A percentile compares a stretch with the other conserved stretches of the same genome.
Evolutionary conservation across 1,139 yeast genomes (phyloP).

Genomic region (Nadsonia commutata): DNA sequence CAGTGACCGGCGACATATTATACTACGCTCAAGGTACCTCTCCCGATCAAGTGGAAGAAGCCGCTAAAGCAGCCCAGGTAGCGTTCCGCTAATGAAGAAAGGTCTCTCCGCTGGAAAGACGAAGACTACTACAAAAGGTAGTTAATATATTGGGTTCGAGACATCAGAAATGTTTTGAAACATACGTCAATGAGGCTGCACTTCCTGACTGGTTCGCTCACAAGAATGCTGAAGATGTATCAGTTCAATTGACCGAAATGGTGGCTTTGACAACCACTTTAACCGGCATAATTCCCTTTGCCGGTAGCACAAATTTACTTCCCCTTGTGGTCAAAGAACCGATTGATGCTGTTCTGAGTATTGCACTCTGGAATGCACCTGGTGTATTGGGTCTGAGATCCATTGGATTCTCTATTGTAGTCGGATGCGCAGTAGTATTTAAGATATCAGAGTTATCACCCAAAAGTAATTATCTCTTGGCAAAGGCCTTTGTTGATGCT

Average conservation of each 20-base stretch:
- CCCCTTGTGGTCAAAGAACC: conserved; percentile 25
- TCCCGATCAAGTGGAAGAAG: conserved; percentile 16
- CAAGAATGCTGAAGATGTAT: conserved; percentile 26
- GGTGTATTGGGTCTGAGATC: conserved; percentile 22
- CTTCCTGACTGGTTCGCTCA: conserved; percentile 27
- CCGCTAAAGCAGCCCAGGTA: conserved; percentile 9
- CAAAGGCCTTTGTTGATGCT: conserved; percentile 40
- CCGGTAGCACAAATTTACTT: conserved; percentile 8
- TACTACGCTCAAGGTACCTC: conserved; percentile 2
- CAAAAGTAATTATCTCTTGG: conserved; percentile 41
- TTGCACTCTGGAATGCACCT: conserved; percentile 40
- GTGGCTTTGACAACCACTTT: conserved; percentile 9
- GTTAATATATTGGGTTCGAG: conserved; percentile 9
- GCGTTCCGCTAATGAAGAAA: conserved; percentile 10
- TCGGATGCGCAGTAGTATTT: conserved; percentile 50
- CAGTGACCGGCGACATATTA: neutral
- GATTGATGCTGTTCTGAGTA: conserved; percentile 32
- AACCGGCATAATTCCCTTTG: conserved; percentile 11
- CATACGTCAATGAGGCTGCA: conserved; percentile 22
- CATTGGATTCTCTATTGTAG: conserved; percentile 32
- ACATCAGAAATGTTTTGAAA: conserved; percentile 11
- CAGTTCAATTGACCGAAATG: conserved; percentile 10
- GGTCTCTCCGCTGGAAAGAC: conserved; percentile 7
- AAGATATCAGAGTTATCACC: conserved; percentile 61
- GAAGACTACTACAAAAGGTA: conserved; percentile 14